Evolutionary conservation across 1,284 basidiomycete species (phyloP).

Genomic region (Phellopilus nigrolimitatus): DNA sequence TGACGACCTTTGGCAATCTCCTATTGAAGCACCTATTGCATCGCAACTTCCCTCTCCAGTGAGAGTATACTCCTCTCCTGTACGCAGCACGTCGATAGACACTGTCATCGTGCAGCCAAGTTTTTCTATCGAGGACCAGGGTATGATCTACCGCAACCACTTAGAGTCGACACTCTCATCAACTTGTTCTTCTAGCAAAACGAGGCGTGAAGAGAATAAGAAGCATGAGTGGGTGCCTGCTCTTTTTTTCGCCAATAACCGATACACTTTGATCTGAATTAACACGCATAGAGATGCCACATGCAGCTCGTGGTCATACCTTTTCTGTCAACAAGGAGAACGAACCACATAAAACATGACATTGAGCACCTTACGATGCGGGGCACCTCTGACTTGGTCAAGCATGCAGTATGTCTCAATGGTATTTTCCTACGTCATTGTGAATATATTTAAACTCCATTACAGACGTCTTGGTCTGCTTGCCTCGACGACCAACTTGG

Average conservation of each 20-base stretch:
- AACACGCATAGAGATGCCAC: background rate
- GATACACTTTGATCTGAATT: background rate
- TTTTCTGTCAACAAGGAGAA: background rate
- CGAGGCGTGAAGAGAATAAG: slow-evolving; percentile 1
- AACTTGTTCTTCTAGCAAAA: background rate
- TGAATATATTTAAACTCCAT: background rate
- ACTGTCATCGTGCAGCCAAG: background rate
- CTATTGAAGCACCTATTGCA: background rate
- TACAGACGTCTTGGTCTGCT: slow-evolving; percentile 20
- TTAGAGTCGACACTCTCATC: too few relatives aligned
- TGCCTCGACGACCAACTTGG: slow-evolving; percentile 17
- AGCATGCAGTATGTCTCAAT: slow-evolving; percentile 6
- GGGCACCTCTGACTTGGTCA: background rate
- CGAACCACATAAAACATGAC: background rate
- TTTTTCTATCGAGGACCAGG: background rate
- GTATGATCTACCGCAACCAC: too few relatives aligned
- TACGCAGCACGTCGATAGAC: slow-evolving; percentile 8
- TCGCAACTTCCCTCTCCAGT: too few relatives aligned
- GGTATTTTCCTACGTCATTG: background rate
- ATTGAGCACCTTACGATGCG: background rate
- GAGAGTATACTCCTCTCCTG: too few relatives aligned
- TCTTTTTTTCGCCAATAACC: background rate
- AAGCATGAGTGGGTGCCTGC: slow-evolving; percentile 9
- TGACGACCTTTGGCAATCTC: slow-evolving; percentile 9
- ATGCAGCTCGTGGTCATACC: slow-evolving; percentile 1